Evolutionary conservation across 306 rosid species (phyloP).

Genomic region (Gastrolobium bilobum): DNA sequence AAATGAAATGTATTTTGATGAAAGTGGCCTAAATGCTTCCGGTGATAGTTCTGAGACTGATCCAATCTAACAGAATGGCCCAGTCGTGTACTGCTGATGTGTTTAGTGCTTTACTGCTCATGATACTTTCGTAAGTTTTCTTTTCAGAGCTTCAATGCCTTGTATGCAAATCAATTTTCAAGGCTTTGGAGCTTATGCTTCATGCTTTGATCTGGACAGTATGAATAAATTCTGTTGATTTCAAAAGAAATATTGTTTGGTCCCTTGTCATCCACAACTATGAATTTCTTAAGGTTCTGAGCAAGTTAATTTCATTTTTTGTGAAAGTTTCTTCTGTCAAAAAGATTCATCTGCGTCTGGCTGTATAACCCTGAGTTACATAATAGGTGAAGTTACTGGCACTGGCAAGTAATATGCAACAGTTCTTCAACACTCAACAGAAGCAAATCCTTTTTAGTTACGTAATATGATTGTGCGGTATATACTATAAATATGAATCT

Average conservation of each 20-base stretch:
- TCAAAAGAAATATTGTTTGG: slow-evolving; percentile 43
- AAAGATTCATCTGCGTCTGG: slow-evolving; percentile 42
- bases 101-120: slow-evolving; percentile 28
- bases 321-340: slow-evolving; percentile 42
- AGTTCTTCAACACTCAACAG: background rate
- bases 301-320: slow-evolving; percentile 32
- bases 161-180: slow-evolving; percentile 49
- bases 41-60: slow-evolving; percentile 54
- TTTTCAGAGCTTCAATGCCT: slow-evolving; percentile 40
- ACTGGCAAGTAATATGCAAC: background rate
- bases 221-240: slow-evolving; percentile 50
- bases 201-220: slow-evolving; percentile 47
- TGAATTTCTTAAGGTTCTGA: slow-evolving; percentile 30
- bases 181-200: slow-evolving; percentile 51
- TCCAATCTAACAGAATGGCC: slow-evolving; percentile 41
- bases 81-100: slow-evolving; percentile 46
- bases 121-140: slow-evolving; percentile 37
- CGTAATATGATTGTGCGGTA: background rate
- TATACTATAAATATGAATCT: slow-evolving; percentile 24
- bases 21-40: slow-evolving; percentile 49
- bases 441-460: background rate
- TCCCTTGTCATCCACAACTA: slow-evolving; percentile 39
- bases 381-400: slow-evolving; percentile 19
- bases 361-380: too few species aligned
- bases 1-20: slow-evolving; percentile 46